A percentile compares a stretch with the other conserved stretches of the same genome.
Evolutionary conservation across 441 rosid genomes (phyloP).

Genomic region (Mallotus japonicus): DNA sequence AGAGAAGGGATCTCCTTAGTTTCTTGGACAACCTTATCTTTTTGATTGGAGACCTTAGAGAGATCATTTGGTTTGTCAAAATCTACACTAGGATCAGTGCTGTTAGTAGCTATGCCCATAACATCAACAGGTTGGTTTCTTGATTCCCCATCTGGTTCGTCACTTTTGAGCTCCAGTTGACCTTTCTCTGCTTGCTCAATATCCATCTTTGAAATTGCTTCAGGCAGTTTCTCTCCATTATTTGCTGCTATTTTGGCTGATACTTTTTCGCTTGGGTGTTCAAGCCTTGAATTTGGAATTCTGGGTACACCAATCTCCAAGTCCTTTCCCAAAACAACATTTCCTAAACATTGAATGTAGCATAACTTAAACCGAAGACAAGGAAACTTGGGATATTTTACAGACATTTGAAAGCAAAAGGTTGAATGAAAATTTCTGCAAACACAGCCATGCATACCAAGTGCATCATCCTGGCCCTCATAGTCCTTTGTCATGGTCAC

Average conservation of each 20-base stretch:
- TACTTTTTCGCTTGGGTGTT: slow-evolving; percentile 22
- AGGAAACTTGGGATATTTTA: too few relatives aligned
- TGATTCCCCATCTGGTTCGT: slow-evolving; percentile 28
- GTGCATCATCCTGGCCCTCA: slow-evolving; percentile 28
- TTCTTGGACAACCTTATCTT: slow-evolving; percentile 25
- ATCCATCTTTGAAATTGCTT: slow-evolving; percentile 20
- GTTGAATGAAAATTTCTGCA: slow-evolving; percentile 5
- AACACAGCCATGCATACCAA: slow-evolving; percentile 24
- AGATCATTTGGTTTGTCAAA: slow-evolving; percentile 10
- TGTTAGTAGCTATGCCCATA: slow-evolving; percentile 18
- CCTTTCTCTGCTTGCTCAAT: slow-evolving; percentile 25
- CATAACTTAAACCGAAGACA: slow-evolving; percentile 1
- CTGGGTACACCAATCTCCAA: slow-evolving; percentile 34
- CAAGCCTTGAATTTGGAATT: slow-evolving; percentile 30
- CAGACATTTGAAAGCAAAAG: slow-evolving; percentile 7
- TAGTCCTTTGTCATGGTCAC: slow-evolving; percentile 14
- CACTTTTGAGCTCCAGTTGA: slow-evolving; percentile 27
- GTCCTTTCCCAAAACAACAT: slow-evolving; percentile 33
- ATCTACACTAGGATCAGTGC: slow-evolving; percentile 27
- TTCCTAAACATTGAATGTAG: slow-evolving; percentile 22
- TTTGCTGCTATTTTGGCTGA: slow-evolving; percentile 14
- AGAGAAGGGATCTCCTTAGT: slow-evolving; percentile 33
- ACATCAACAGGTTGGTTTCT: slow-evolving; percentile 28
- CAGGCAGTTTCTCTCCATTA: slow-evolving; percentile 26
- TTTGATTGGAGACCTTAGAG: slow-evolving; percentile 23